Percentiles rank a stretch among this genome's conserved stretches.
These are phyloP conservation scores for Rhodocollybia butyracea DNA, from an alignment of 768 basidiomycete genomes.

Conservation along the genomic window DNA sequence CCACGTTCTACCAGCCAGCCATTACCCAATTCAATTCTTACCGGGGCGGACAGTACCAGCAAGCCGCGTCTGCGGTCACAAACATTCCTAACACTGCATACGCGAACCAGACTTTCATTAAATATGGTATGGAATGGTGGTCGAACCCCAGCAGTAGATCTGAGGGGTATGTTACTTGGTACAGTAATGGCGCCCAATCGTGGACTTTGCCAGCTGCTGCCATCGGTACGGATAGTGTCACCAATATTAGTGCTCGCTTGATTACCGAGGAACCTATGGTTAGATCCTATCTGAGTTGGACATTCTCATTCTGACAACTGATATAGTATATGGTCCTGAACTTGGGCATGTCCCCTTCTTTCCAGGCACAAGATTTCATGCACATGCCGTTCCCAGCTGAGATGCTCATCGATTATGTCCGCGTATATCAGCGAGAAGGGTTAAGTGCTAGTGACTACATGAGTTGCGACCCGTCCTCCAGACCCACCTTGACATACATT, in stretches of 20 bases:
- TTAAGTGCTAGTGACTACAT: constrained; percentile 64
- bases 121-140: constrained; percentile 82
- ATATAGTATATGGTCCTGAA: constrained; percentile 80
- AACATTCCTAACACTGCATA: constrained; percentile 56
- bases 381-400: constrained; percentile 73
- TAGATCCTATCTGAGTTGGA: constrained; percentile 21
- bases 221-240: constrained; percentile 60
- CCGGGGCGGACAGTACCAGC: constrained; percentile 68
- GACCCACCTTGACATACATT: constrained; percentile 83
- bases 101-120: constrained; percentile 47
- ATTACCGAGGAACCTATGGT: constrained; percentile 96
- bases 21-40: constrained; percentile 63
- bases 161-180: constrained; percentile 87
- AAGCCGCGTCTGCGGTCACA: constrained; percentile 68
- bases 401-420: constrained; percentile 89
- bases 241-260: constrained; percentile 61
- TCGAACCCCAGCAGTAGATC: constrained; percentile 61
- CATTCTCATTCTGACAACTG: neutral
- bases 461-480: constrained; percentile 74
- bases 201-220: constrained; percentile 72
- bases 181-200: constrained; percentile 54
- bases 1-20: constrained; percentile 47
- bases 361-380: constrained; percentile 70
- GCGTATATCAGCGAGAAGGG: constrained; percentile 80
- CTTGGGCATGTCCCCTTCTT: constrained; percentile 73